A percentile compares a stretch with the other conserved stretches of the same genome.
phyloP scores from a whole-genome alignment of 148 eudicot genomes.

The Pouteria glomerata region DNA sequence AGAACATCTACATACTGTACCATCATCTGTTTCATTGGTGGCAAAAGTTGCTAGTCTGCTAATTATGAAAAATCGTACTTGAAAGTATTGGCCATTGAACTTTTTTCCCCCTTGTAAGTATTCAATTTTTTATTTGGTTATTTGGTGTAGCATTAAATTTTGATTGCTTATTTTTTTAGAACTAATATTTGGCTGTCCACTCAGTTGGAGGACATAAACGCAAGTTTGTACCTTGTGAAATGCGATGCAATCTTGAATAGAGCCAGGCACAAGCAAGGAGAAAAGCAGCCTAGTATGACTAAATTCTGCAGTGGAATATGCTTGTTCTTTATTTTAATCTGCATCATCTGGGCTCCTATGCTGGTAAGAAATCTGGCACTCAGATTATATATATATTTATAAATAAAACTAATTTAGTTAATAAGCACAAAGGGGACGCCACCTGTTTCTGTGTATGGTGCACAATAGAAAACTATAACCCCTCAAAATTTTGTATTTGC shows the following conservation, averaged over 20 bases:
- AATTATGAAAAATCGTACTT: slow-evolving; percentile 3
- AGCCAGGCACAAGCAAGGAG: slow-evolving; percentile 79
- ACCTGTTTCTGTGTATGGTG: not conserved
- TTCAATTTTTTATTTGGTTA: slow-evolving; percentile 8
- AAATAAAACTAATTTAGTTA: not conserved
- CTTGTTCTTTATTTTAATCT: slow-evolving; percentile 81
- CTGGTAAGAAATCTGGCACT: slow-evolving; percentile 53
- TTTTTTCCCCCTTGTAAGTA: not conserved
- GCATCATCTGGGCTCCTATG: slow-evolving; percentile 99
- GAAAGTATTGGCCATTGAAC: not conserved
- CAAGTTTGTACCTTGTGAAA: slow-evolving; percentile 98
- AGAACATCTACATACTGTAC: too few relatives aligned
- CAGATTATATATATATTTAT: not conserved
- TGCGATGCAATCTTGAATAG: slow-evolving; percentile 82
- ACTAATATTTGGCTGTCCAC: slow-evolving; percentile 18
- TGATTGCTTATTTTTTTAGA: slow-evolving; percentile 7
- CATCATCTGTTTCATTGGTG: not conserved
- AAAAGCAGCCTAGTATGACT: slow-evolving; percentile 78
- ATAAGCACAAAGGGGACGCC: not conserved
- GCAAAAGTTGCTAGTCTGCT: slow-evolving; percentile 3
- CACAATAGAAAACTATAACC: not conserved
- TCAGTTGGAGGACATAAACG: slow-evolving; percentile 98
- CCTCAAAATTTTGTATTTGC: not conserved
- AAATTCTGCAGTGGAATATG: slow-evolving; percentile 96
- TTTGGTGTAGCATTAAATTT: slow-evolving; percentile 3